Evolutionary conservation across 75 land plant species (phyloP), one percentile per base, ranked within the genome.

Genomic region (Selaginella tamariscina): DNA sequence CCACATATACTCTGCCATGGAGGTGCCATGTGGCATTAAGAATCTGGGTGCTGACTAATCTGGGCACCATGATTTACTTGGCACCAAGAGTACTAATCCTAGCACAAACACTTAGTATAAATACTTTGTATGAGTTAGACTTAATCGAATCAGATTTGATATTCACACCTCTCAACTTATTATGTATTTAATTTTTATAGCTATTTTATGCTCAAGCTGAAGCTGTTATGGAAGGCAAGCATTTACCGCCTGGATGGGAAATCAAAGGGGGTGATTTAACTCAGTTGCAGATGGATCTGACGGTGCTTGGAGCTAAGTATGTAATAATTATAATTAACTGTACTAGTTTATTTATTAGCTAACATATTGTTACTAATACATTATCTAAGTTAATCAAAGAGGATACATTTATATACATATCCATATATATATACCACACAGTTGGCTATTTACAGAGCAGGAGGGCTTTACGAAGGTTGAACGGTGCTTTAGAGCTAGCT

Each of bases 401-500:
- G 49, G 11, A 39, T 5, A 39, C 49, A 15, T 15, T 39, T 39
- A 39, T 39, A 5, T 39, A 39, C 11, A 15, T n/a, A n/a, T n/a
- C n/a, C n/a, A n/a, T n/a, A n/a, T n/a, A n/a, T n/a, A n/a, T n/a
- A n/a, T n/a, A n/a, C n/a, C n/a, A n/a, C n/a, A n/a, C n/a, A n/a
- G n/a, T n/a, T n/a, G n/a, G n/a, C n/a, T 2, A 21, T 9, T 30
- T 20, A 66, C 71, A 70, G 71, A 28, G 30, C 27, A 30, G 71
- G 22, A 66, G 71, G 30, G 27, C 31, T 68, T 70, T 69, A 2
- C 66, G 71, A 31, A 64, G 64, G 30, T 32, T 66, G 18, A 31
- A 71, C 23, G 73, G 73, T 32, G 71, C n/a, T 0, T 69, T 71
- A 39, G 73, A 71, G 49, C 11, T 71, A 26, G 27, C 73, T 18